A percentile compares a stretch with the other conserved stretches of the same genome.
Conservation (phyloP, 2,329 filamentous ascomycete genomes). For the Metarhizium anisopliae region DNA sequence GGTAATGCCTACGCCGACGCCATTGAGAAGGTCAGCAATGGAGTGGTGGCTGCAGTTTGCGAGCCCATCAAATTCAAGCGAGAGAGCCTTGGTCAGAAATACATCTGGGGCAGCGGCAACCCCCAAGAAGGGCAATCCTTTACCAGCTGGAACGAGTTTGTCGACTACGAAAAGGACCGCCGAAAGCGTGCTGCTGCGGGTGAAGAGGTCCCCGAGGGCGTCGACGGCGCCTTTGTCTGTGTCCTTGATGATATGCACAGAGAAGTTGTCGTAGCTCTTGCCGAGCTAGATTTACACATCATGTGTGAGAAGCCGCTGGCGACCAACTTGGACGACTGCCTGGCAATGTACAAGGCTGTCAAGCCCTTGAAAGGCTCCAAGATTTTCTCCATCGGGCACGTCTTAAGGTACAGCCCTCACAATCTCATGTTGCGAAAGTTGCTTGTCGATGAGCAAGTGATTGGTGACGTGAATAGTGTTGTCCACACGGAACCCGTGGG, state of each 20-base stretch:
- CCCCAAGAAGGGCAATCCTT: slow-evolving; percentile 60
- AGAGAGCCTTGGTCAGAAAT: slow-evolving; percentile 55
- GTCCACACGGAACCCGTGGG: slow-evolving; percentile 93
- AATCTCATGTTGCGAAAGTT: slow-evolving; percentile 78
- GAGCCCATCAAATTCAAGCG: slow-evolving; percentile 77
- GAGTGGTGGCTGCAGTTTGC: slow-evolving; percentile 66
- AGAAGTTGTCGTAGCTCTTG: slow-evolving; percentile 67
- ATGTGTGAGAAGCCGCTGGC: slow-evolving; percentile 95
- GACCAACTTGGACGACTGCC: slow-evolving; percentile 67
- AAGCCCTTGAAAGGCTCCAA: slow-evolving; percentile 21
- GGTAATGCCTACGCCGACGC: slow-evolving; percentile 66
- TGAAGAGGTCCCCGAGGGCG: slow-evolving; percentile 39
- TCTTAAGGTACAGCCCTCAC: slow-evolving; percentile 86
- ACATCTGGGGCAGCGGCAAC: slow-evolving; percentile 56
- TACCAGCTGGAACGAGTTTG: slow-evolving; percentile 62
- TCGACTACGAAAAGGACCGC: slow-evolving; percentile 60
- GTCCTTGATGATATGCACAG: slow-evolving; percentile 85
- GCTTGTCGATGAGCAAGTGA: slow-evolving; percentile 61
- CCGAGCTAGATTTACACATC: slow-evolving; percentile 64
- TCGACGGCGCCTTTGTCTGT: slow-evolving; percentile 55
- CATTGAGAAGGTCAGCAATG: slow-evolving; percentile 55
- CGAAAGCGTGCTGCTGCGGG: slow-evolving; percentile 43
- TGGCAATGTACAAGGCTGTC: slow-evolving; percentile 60
- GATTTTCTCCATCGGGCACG: slow-evolving; percentile 88
- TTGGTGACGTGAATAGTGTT: slow-evolving; percentile 78